phyloP scores from a whole-genome alignment of 768 basidiomycete genomes.

The Pulveroboletus ravenelii region DNA sequence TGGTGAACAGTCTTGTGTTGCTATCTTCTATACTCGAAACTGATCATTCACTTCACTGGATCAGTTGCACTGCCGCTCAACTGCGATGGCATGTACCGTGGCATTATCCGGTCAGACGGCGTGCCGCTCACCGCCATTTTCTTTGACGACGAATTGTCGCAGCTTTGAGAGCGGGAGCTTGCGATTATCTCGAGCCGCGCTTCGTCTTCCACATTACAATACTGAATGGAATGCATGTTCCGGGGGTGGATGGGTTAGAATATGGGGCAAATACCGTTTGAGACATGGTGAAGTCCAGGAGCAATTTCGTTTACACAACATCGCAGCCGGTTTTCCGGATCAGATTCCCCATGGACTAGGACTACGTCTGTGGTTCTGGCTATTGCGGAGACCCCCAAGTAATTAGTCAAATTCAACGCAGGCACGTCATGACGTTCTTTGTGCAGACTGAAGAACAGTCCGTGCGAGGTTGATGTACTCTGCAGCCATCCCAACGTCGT shows the following conservation, averaged over 20 bases:
- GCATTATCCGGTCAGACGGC: constrained; percentile 66
- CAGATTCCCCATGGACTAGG: background rate
- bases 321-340: background rate
- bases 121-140: constrained; percentile 74
- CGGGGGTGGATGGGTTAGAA: background rate
- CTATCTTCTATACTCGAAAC: background rate
- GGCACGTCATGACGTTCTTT: constrained; percentile 6
- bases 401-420: background rate
- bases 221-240: background rate
- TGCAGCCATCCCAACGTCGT: constrained; percentile 39
- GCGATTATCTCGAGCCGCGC: background rate
- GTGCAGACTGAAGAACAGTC: constrained; percentile 52
- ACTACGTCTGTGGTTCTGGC: background rate
- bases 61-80: constrained; percentile 72
- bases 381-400: background rate
- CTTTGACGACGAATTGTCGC: constrained; percentile 51
- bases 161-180: constrained; percentile 3
- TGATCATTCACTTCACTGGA: background rate
- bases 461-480: constrained; percentile 69
- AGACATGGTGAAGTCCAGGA: background rate
- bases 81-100: constrained; percentile 79
- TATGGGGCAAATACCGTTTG: background rate
- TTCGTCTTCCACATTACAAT: background rate
- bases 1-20: constrained; percentile 37
- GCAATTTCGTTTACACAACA: background rate